Evolutionary conservation across 257 asterid species (phyloP), one percentile per base, ranked within the genome.

Genomic region (Coffea canephora): DNA sequence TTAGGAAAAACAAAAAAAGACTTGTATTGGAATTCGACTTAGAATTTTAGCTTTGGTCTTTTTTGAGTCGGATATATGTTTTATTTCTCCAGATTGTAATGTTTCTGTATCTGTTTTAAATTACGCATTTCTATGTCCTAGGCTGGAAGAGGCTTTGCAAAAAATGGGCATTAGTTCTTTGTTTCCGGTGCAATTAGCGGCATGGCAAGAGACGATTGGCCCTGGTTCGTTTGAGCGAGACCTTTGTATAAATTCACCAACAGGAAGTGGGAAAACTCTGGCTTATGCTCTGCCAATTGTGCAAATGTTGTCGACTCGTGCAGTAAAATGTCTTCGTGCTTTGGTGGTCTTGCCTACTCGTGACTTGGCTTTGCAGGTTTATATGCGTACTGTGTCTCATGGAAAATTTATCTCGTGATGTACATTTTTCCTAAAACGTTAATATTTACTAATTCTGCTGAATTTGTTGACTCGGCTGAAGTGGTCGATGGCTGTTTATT

Each of bases 201-300:
- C 91, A 31, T 95, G 99, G 99, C 96, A 90, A 15, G 98, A 95
- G 87, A 93, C 97, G 10, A 85, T 91, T 73, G 99, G 98, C 54
- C 98, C 99, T 62, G 97, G 97, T 78, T 91, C 87, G 31, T 95
- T 91, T 46, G 90, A 86, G 77, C 87, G 99, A 52, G 99, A 95
- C 75, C 89, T 95, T 76, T 95, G 97, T 83, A 85, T 93, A 82
- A 93, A 90, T 80, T 91, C 99, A 36, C 98, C 97, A 9, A 95
- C 99, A 4, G 99, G 99, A 73, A 95, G 98, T 55, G 99, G 99
- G 68, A 95, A 95, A 84, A 95, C 98, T 52, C 85, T 95, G 81
- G 93, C 98, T 67, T 95, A 91, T 84, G 97, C 95, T 79, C 84
- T 95, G 73, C 99, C 99, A 18, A 93, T 95, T 71, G 88, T 93